These are phyloP conservation scores for Daldinia grandis DNA, from an alignment of 495 filamentous ascomycete species.

Conservation along the genomic window DNA sequence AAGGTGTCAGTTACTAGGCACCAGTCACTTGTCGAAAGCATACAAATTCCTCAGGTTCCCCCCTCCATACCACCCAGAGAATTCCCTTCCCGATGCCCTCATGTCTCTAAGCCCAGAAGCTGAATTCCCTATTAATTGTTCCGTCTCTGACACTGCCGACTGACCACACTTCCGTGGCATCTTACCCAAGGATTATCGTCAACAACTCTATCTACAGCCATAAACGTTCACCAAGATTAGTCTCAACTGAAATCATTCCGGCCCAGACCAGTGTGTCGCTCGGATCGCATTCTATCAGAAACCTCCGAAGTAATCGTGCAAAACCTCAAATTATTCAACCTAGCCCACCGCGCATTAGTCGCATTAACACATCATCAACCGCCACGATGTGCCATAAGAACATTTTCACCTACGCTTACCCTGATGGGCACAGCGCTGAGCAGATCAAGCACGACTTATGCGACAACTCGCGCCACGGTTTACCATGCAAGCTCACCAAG, in stretches of 20 bases:
- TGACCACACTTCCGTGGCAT: conserved; percentile 45
- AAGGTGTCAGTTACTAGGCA: conserved; percentile 21
- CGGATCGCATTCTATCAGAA: conserved; percentile 26
- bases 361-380: conserved; percentile 38
- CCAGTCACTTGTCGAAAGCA: conserved; percentile 17
- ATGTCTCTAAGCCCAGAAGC: conserved; percentile 54
- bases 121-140: conserved; percentile 46
- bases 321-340: conserved; percentile 35
- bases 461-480: conserved; percentile 29
- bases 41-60: conserved; percentile 38
- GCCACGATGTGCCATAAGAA: conserved; percentile 56
- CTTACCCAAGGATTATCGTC: conserved; percentile 42
- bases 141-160: conserved; percentile 55
- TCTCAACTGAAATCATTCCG: conserved; percentile 29
- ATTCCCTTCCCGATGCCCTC: conserved; percentile 46
- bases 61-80: conserved; percentile 19
- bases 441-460: conserved; percentile 32
- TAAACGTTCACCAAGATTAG: conserved; percentile 28
- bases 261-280: conserved; percentile 14
- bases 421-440: conserved; percentile 40
- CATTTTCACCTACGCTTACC: conserved; percentile 42
- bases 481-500: conserved; percentile 36
- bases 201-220: conserved; percentile 45
- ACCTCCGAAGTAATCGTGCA: conserved; percentile 27
- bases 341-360: conserved; percentile 39